Conservation (phyloP, 305 asterid genomes). For the Fraxinus paxiana region DNA sequence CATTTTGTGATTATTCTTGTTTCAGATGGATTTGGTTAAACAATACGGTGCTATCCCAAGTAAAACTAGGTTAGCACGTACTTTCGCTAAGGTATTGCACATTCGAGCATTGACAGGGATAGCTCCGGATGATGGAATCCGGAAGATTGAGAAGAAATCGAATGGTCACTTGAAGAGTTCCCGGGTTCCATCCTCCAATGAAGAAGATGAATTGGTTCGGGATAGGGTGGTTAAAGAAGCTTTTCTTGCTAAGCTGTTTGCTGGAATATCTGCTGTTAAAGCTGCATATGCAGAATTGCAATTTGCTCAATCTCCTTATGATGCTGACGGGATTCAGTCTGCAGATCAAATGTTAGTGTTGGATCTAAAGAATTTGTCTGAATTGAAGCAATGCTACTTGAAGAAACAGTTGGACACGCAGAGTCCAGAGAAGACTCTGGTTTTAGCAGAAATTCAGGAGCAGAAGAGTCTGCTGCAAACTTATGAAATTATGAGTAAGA, state of each 20-base stretch:
- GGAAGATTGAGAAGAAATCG: constrained; percentile 1
- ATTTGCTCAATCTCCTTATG: constrained; percentile 58
- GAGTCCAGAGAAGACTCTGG: constrained; percentile 41
- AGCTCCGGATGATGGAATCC: constrained; percentile 29
- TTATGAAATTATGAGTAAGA: constrained; percentile 45
- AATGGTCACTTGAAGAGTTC: constrained; percentile 4
- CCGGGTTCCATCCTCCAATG: constrained; percentile 16
- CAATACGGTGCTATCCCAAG: constrained; percentile 30
- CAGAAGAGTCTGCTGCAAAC: constrained; percentile 42
- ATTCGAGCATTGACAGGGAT: constrained; percentile 36
- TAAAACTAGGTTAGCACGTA: constrained; percentile 42
- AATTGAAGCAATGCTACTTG: constrained; percentile 43
- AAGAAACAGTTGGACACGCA: constrained; percentile 42
- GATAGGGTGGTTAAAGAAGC: constrained; percentile 39
- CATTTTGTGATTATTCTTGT: neutral
- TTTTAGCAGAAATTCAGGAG: constrained; percentile 50
- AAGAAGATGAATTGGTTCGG: constrained; percentile 30
- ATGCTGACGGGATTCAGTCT: constrained; percentile 56
- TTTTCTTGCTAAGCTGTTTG: constrained; percentile 53
- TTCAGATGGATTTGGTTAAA: constrained; percentile 46
- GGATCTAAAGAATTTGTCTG: constrained; percentile 51
- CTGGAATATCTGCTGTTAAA: constrained; percentile 48
- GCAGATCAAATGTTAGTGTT: constrained; percentile 51
- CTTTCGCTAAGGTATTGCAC: constrained; percentile 49
- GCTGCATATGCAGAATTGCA: constrained; percentile 64